These are phyloP conservation scores for Aspergillus niger DNA, from an alignment of 2,329 filamentous ascomycete genomes.

Conservation along the genomic window DNA sequence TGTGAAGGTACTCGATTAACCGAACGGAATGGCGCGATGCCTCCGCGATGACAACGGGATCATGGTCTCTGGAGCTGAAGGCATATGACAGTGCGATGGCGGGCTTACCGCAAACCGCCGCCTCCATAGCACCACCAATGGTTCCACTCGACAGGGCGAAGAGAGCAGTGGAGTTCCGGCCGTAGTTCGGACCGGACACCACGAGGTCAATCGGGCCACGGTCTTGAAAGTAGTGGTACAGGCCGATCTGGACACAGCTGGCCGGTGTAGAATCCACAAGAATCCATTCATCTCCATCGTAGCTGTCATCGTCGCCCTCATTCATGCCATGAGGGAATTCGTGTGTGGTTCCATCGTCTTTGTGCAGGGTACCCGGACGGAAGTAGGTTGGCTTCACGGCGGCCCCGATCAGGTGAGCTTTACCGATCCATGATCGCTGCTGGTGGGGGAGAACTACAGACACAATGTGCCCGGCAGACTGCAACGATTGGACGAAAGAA, in stretches of 20 bases:
- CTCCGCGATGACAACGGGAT: slow-evolving; percentile 75
- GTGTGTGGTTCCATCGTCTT: slow-evolving; percentile 69
- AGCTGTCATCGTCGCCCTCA: slow-evolving; percentile 55
- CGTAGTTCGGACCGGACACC: slow-evolving; percentile 79
- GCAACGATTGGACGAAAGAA: slow-evolving; percentile 69
- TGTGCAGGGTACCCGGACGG: slow-evolving; percentile 63
- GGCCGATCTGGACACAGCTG: slow-evolving; percentile 77
- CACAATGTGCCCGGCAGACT: slow-evolving; percentile 77
- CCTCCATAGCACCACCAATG: slow-evolving; percentile 75
- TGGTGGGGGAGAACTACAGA: slow-evolving; percentile 88
- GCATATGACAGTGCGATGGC: slow-evolving; percentile 87
- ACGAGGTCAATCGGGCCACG: slow-evolving; percentile 74
- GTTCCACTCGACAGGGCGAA: slow-evolving; percentile 79
- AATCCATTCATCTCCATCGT: slow-evolving; percentile 73
- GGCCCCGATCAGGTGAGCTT: slow-evolving; percentile 93
- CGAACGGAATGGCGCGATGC: slow-evolving; percentile 73
- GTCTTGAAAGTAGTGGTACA: slow-evolving; percentile 76
- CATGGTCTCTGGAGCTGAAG: slow-evolving; percentile 83
- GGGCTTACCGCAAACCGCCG: slow-evolving; percentile 67
- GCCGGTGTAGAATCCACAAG: slow-evolving; percentile 80
- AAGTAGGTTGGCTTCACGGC: slow-evolving; percentile 84
- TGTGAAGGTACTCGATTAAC: slow-evolving; percentile 75
- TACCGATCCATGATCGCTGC: slow-evolving; percentile 97
- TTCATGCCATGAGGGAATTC: slow-evolving; percentile 54
- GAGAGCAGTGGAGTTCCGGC: slow-evolving; percentile 76